Base-by-base conservation (phyloP, 805 yeast genomes). In the Cyberlindnera suaveolens region DNA sequence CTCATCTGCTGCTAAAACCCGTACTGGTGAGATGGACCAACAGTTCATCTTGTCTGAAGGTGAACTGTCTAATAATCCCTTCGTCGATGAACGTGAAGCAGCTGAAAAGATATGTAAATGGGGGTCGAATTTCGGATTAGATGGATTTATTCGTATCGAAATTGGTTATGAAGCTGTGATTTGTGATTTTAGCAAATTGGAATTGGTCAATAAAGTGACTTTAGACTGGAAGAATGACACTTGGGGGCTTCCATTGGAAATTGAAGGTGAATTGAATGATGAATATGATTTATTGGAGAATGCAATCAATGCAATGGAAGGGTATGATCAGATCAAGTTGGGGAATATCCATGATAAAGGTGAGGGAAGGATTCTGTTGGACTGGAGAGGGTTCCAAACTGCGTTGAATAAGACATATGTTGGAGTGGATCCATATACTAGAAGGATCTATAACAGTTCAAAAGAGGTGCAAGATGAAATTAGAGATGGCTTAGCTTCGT, bases 1-100 rank as follows among this genome's bases (percentile, higher is more conserved):
- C 6, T 83, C 85, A 0, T 77, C 83, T 26, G 86, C 84, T n/a
- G 77, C 84, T 0, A 80, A 79, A 55, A 62, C 71, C 0, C 33
- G 42, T 1, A 67, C 77, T 1, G 85, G 85, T 5, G 80, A 75
- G 52, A 78, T 78, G 84, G 86, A 80, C 53, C 69, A 77, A 1
- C 81, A 77, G 50, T 58, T 58, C 37, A 43, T 76, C 39, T 52
- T 72, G 3, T 64, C 78, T 17, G 56, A 70, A 36, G 55, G 57
- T 6, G 56, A 68, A 34, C 54, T 53, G 6, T 42, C 57, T 5
- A 60, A 53, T 4, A 49, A 49, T 19, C 58, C 53, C 1, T 59
- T 15, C n/a, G 16, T 64, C 48, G 44, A 62, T 34, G 86, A 80
- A 54, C 39, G 72, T 14, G 51, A 46, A 15, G 70, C 74, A 14